These are phyloP conservation scores for Citrus cavaleriei DNA, from an alignment of 345 rosid species.

Conservation along the genomic window DNA sequence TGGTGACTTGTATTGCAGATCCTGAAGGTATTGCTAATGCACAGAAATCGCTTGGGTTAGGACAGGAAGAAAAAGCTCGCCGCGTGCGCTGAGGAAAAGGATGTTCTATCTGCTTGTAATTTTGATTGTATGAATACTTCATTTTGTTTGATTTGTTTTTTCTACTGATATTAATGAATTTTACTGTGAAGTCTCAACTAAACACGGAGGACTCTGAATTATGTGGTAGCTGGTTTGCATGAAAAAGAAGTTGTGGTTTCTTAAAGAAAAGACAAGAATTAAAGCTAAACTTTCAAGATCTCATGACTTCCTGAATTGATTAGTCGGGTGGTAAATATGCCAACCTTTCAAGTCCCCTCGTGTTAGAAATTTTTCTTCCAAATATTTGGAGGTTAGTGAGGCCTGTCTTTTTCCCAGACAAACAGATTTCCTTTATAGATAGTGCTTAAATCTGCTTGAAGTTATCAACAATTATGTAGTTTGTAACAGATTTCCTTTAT, in stretches of 20 bases:
- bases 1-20: conserved; percentile 40
- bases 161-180: neutral
- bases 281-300: neutral
- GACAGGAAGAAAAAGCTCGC: conserved; percentile 88
- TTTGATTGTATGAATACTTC: neutral
- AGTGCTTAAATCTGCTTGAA: neutral
- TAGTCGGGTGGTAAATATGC: neutral
- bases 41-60: conserved; percentile 87
- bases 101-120: neutral
- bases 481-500: no score
- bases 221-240: neutral
- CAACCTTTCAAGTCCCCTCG: neutral
- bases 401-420: neutral
- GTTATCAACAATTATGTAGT: neutral
- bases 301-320: neutral
- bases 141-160: neutral
- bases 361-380: neutral
- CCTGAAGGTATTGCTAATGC: conserved; percentile 96
- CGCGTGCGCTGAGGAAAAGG: conserved; percentile 49
- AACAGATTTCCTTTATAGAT: neutral
- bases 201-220: no score
- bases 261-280: neutral
- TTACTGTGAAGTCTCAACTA: neutral
- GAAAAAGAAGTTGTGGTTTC: neutral
- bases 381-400: no score